Evolutionary conservation across 1,284 basidiomycete species (phyloP).

Genomic region (Irpex rosettiformis): DNA sequence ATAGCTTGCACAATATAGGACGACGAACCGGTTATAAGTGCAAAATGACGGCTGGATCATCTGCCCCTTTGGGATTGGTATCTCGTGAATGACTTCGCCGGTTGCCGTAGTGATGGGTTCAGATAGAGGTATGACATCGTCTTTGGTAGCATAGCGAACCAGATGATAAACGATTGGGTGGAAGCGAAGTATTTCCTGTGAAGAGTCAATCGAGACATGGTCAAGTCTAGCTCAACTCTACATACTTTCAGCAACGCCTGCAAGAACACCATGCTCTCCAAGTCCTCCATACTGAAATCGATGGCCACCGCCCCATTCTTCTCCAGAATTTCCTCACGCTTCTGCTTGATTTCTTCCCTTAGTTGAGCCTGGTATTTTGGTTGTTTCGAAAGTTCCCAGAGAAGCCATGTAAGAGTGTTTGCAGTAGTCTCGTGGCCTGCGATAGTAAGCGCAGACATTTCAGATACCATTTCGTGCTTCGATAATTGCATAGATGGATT

Average conservation of each 20-base stretch:
- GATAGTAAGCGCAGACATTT: constrained; percentile 12
- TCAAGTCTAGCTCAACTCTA: constrained; percentile 21
- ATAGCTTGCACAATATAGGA: no score
- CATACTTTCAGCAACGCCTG: constrained; percentile 16
- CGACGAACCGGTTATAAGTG: constrained; percentile 7
- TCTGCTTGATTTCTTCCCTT: constrained; percentile 21
- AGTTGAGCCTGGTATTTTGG: constrained; percentile 23
- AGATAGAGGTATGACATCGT: constrained; percentile 43
- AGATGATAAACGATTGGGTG: constrained; percentile 13
- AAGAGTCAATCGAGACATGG: constrained; percentile 29
- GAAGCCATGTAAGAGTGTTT: constrained; percentile 21
- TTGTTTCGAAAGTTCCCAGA: constrained; percentile 26
- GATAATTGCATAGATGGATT: constrained; percentile 19
- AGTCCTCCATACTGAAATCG: constrained; percentile 27
- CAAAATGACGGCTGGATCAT: not conserved
- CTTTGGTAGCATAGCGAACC: constrained; percentile 15
- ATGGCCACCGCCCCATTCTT: constrained; percentile 19
- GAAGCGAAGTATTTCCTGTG: constrained; percentile 31
- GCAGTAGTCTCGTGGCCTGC: constrained; percentile 28
- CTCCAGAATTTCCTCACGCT: constrained; percentile 17
- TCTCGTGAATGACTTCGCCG: constrained; percentile 28
- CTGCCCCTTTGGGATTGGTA: constrained; percentile 22
- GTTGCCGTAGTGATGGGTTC: constrained; percentile 33
- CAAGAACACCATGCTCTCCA: constrained; percentile 28
- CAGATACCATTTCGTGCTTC: constrained; percentile 15